phyloP scores from a whole-genome alignment of 495 filamentous ascomycete genomes.

The Cryomyces minteri region DNA sequence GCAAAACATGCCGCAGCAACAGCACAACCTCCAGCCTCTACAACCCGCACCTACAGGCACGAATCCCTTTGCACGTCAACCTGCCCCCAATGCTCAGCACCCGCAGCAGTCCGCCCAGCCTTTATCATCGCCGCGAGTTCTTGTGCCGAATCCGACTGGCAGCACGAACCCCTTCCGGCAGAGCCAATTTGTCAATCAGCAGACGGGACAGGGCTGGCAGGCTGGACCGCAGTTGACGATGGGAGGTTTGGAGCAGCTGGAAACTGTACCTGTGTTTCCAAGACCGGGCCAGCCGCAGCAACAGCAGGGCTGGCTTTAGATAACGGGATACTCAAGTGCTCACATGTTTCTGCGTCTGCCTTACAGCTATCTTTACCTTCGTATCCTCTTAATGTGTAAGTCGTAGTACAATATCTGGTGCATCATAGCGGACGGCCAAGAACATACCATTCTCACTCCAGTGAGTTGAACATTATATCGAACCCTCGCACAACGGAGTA shows the following conservation, averaged over 20 bases:
- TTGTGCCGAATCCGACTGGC: conserved; percentile 53
- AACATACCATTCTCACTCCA: too few relatives aligned
- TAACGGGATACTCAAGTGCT: too few relatives aligned
- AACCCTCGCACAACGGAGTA: too few relatives aligned
- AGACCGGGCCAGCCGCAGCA: conserved; percentile 35
- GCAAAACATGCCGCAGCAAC: conserved; percentile 25
- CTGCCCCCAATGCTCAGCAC: conserved; percentile 9
- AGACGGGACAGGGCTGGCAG: conserved; percentile 78
- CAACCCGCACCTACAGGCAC: conserved; percentile 48
- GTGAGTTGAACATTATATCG: too few relatives aligned
- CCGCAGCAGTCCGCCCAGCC: conserved; percentile 5
- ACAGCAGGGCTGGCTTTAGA: too few relatives aligned
- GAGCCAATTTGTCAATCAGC: conserved; percentile 68
- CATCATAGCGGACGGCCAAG: too few relatives aligned
- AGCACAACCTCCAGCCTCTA: conserved; percentile 22
- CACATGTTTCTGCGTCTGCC: too few relatives aligned
- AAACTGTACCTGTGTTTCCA: conserved; percentile 74
- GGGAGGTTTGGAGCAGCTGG: conserved; percentile 65
- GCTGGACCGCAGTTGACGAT: conserved; percentile 59
- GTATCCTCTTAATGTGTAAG: too few relatives aligned
- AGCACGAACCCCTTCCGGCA: conserved; percentile 93
- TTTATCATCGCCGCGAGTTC: conserved; percentile 9
- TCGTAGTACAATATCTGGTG: too few relatives aligned
- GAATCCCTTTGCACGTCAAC: conserved; percentile 45
- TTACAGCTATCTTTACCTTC: too few relatives aligned